These are phyloP conservation scores for Cladorrhinum sp. DNA, from an alignment of 2,329 filamentous ascomycete species.

Conservation along the genomic window DNA sequence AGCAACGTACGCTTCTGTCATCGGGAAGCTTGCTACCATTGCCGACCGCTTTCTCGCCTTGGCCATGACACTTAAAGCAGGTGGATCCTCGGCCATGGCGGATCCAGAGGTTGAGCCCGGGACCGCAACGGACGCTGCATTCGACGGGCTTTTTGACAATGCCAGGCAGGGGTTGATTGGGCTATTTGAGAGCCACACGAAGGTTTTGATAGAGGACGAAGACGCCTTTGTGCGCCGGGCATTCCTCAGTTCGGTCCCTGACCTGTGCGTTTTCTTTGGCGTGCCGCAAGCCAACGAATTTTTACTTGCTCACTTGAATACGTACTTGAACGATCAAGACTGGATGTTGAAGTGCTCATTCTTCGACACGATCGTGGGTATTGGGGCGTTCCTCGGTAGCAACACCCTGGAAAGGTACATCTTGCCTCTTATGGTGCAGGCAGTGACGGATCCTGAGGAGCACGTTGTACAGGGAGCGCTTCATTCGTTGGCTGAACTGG, in stretches of 20 bases:
- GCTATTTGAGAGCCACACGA: constrained; percentile 84
- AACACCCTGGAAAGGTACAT: constrained; percentile 93
- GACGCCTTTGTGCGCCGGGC: constrained; percentile 85
- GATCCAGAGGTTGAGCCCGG: constrained; percentile 79
- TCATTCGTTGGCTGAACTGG: constrained; percentile 83
- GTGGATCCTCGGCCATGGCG: constrained; percentile 72
- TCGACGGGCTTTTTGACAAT: constrained; percentile 82
- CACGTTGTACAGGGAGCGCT: constrained; percentile 90
- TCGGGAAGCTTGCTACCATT: constrained; percentile 83
- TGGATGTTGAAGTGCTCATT: constrained; percentile 97
- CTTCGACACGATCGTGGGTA: constrained; percentile 91
- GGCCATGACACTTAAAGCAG: constrained; percentile 80
- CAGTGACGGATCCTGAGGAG: constrained; percentile 87
- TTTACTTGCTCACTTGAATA: constrained; percentile 93
- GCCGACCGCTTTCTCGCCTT: constrained; percentile 85
- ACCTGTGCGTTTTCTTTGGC: constrained; percentile 92
- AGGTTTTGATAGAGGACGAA: constrained; percentile 80
- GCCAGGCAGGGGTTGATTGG: constrained; percentile 79
- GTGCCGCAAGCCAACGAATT: constrained; percentile 91
- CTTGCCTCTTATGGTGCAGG: constrained; percentile 91
- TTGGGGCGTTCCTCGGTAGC: constrained; percentile 85
- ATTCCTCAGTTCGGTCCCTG: constrained; percentile 86
- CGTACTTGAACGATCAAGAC: constrained; percentile 92
- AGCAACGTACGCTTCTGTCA: constrained; percentile 87
- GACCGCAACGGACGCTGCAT: constrained; percentile 62